Base-by-base conservation (phyloP, 73 alveolate species). In the Symbiodinium natans region DNA sequence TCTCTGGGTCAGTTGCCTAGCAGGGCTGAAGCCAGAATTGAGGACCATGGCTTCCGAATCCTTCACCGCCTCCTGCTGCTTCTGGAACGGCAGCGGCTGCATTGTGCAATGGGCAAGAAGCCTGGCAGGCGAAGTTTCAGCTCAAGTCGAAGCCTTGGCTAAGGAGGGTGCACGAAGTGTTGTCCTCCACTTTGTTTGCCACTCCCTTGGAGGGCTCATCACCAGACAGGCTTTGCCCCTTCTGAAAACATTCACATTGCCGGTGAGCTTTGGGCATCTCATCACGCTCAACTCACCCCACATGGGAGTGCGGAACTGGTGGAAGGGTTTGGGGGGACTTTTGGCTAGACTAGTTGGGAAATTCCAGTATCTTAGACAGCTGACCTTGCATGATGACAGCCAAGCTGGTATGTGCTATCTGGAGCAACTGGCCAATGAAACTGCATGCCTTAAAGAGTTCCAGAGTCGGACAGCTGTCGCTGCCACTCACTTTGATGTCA, bases 251-350 rank as follows among this genome's bases (percentile, higher is more conserved):
- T n/a, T n/a, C 42, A 21, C 46, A 17, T 21, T 29, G 33, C 36
- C 33, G 19, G 39, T 29, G 36, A 8, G 46, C 46, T 86, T 48
- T 39, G 93, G 93, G 83, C 93, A 86, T 36, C 48, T 86, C 46
- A 83, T 86, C 43, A 86, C 83, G 59, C 63, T 86, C 25, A 86
- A 86, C 93, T 52, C 83, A 6, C 93, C 93, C 25, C 93, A 86
- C 39, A 54, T 86, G 31, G 93, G 93, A 2, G 36, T 86, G 41
- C 31, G 93, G 33, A 46, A 46, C 59, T 46, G 59, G 59, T 46
- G 59, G 59, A 46, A 46, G 59, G 13, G 59, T 46, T 46, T 46
- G 59, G 59, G 59, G 6, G 59, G 59, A 6, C n/a, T n/a, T n/a
- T n/a, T n/a, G n/a, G n/a, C n/a, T n/a, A n/a, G n/a, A n/a, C n/a